These are phyloP conservation scores for Vickermania ingenoplastis DNA, from an alignment of 208 protist species.

Conservation along the genomic window DNA sequence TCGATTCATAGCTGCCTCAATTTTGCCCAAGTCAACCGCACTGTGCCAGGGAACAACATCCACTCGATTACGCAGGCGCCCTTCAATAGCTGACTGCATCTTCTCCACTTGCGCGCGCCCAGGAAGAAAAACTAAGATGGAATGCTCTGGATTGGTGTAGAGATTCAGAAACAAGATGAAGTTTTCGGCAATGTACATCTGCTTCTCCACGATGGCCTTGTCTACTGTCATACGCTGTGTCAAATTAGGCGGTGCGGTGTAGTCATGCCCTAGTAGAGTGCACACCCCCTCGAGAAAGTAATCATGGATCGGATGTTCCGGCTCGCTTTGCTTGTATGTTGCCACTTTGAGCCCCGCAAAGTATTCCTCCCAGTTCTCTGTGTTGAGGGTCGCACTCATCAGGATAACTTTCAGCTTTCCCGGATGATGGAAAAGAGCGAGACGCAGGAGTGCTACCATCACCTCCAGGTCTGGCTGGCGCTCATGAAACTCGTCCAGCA, in stretches of 20 bases:
- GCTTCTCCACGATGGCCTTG: constrained; percentile 2
- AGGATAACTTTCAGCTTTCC: constrained; percentile 75
- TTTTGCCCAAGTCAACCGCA: constrained; percentile 63
- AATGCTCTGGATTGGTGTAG: constrained; percentile 42
- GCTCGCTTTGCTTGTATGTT: constrained; percentile 43
- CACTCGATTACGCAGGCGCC: constrained; percentile 50
- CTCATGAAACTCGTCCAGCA: constrained; percentile 93
- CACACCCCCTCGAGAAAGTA: constrained; percentile 76
- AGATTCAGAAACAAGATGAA: constrained; percentile 51
- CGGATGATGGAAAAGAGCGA: constrained; percentile 51
- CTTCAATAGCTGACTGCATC: constrained; percentile 37
- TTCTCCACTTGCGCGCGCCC: constrained; percentile 68
- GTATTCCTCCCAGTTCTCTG: constrained; percentile 66
- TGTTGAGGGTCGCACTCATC: constrained; percentile 84
- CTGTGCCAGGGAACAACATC: constrained; percentile 82
- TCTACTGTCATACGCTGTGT: constrained; percentile 20
- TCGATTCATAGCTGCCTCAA: constrained; percentile 87
- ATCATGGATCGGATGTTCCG: constrained; percentile 61
- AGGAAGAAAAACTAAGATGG: constrained; percentile 92
- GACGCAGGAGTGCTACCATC: constrained; percentile 80
- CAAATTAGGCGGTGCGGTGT: constrained; percentile 23
- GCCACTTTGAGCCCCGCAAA: constrained; percentile 64
- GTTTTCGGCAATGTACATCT: constrained; percentile 53
- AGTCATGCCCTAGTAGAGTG: constrained; percentile 39
- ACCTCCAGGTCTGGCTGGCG: constrained; percentile 91